Evolutionary conservation across 129 eudicot genomes (phyloP).

Genomic region (Centaurea solstitialis): DNA sequence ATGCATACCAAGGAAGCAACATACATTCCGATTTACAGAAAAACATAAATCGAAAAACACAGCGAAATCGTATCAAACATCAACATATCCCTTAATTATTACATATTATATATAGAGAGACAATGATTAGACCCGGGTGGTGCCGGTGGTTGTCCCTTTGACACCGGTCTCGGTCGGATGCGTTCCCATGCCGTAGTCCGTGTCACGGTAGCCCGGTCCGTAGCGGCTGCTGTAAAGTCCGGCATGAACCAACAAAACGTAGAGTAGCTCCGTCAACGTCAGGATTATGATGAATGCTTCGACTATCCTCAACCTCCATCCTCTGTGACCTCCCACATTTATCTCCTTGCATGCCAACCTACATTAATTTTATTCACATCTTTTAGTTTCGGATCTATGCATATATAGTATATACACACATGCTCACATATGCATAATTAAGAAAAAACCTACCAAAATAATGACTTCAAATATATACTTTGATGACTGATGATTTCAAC

Average conservation of each 20-base stretch:
- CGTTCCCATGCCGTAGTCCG: conserved; percentile 64
- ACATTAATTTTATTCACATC: background rate
- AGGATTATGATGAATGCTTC: conserved; percentile 78
- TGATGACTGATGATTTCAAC: too few species aligned
- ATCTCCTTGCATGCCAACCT: conserved; percentile 96
- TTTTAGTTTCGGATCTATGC: background rate
- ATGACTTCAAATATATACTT: too few species aligned
- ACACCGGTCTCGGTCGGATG: conserved; percentile 28
- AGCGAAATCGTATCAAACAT: background rate
- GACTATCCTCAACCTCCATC: conserved; percentile 75
- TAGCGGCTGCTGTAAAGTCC: conserved; percentile 74
- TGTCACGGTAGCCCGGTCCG: conserved; percentile 88
- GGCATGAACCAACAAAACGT: conserved; percentile 67
- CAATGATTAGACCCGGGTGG: conserved; percentile 43
- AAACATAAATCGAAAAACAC: background rate
- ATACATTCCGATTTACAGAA: background rate
- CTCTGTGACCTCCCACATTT: conserved; percentile 74
- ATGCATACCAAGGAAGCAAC: background rate
- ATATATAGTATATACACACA: background rate
- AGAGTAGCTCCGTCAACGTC: conserved; percentile 54
- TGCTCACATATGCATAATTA: too few species aligned
- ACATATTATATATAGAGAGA: background rate
- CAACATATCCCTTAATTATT: background rate
- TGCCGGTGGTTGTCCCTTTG: conserved; percentile 30
- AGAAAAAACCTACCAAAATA: background rate